Conservation (phyloP, 2,329 filamentous ascomycete species). For the Trichoderma citrinoviride region DNA sequence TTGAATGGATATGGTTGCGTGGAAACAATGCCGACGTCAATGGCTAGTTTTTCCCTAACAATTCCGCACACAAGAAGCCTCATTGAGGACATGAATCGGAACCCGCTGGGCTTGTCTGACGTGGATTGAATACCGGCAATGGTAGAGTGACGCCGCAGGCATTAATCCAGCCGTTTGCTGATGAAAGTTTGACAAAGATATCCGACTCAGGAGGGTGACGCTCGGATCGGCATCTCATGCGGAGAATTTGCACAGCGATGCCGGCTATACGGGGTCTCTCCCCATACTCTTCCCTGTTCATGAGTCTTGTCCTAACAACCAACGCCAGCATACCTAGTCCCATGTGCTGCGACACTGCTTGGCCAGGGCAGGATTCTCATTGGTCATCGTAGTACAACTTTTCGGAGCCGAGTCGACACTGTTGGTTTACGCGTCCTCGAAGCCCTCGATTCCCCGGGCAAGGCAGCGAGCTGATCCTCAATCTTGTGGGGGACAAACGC, state of each 20-base stretch:
- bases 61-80: background rate
- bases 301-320: background rate
- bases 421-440: background rate
- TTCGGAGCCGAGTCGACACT: background rate
- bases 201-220: background rate
- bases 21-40: background rate
- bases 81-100: background rate
- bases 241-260: background rate
- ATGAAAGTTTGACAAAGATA: background rate
- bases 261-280: background rate
- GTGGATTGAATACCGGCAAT: background rate
- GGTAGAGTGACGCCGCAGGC: background rate
- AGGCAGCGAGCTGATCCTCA: background rate
- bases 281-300: background rate
- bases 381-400: background rate
- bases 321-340: background rate
- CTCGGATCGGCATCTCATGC: conserved; percentile 3
- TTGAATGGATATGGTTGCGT: background rate
- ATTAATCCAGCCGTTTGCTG: background rate
- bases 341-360: background rate
- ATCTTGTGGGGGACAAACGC: conserved; percentile 1
- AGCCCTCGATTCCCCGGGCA: background rate
- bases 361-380: background rate
- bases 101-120: background rate
- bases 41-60: background rate